phyloP scores from a whole-genome alignment of 75 land plant genomes.

The Cryptomeria japonica region DNA sequence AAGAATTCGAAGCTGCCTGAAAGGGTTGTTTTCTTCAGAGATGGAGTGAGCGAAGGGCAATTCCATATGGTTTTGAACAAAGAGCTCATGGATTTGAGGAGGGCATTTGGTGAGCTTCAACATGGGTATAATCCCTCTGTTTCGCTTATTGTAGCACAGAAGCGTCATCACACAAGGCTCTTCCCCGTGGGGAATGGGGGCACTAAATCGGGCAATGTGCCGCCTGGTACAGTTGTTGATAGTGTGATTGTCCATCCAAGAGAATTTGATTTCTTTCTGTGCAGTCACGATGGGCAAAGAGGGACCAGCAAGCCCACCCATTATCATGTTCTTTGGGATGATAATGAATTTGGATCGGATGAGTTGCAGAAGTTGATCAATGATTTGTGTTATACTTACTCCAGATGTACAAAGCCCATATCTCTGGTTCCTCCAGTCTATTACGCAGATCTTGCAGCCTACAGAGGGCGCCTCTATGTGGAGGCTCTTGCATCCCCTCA shows the following conservation, averaged over 20 bases:
- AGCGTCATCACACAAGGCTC: conserved; percentile 50
- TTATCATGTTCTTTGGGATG: conserved; percentile 54
- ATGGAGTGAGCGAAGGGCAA: conserved; percentile 58
- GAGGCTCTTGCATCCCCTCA: conserved; percentile 10
- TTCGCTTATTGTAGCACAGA: conserved; percentile 48
- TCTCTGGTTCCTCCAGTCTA: conserved; percentile 68
- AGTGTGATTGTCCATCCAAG: conserved; percentile 37
- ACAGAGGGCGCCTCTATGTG: conserved; percentile 45
- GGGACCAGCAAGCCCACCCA: conserved; percentile 68
- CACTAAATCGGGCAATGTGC: conserved; percentile 29
- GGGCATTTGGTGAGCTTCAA: not conserved
- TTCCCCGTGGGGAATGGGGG: conserved; percentile 19
- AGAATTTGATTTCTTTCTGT: conserved; percentile 58
- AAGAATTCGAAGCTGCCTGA: conserved; percentile 22
- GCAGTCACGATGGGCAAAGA: conserved; percentile 45
- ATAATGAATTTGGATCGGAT: conserved; percentile 48
- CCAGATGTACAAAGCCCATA: conserved; percentile 57
- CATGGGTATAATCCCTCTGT: conserved; percentile 29
- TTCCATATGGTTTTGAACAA: conserved; percentile 45
- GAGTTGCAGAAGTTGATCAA: conserved; percentile 45
- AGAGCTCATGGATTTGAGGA: conserved; percentile 36
- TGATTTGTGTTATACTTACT: conserved; percentile 57
- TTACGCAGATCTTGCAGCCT: conserved; percentile 74
- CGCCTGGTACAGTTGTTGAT: conserved; percentile 66
- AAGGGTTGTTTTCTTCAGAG: conserved; percentile 48